Conservation (phyloP, 2,329 filamentous ascomycete genomes). For the Magnaporthiopsis incrustans region DNA sequence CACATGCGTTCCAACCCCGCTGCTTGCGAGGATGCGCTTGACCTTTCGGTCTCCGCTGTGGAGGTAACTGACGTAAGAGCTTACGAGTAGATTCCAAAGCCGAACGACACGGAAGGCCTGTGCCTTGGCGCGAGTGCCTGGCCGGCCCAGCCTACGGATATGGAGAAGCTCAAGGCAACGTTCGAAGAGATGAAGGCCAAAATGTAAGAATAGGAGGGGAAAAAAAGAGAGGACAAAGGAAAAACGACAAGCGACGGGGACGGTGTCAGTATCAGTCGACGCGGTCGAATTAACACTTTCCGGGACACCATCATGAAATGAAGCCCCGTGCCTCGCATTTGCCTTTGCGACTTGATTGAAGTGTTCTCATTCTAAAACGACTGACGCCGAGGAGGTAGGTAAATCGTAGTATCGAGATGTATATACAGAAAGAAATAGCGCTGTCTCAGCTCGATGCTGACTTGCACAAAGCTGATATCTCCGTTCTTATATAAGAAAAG, state of each 20-base stretch:
- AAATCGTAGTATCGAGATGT: not conserved
- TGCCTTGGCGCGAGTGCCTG: conserved; percentile 52
- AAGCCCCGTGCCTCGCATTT: not conserved
- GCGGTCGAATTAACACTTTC: not conserved
- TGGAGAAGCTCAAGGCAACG: conserved; percentile 73
- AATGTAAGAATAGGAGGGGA: conserved; percentile 46
- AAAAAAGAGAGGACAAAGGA: not conserved
- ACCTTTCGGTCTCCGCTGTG: not conserved
- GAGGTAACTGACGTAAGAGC: not conserved
- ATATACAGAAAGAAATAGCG: not conserved
- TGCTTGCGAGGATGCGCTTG: not conserved
- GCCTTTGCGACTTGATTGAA: not conserved
- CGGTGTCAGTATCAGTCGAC: too few relatives aligned
- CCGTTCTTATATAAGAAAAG: not conserved
- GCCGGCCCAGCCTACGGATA: conserved; percentile 68
- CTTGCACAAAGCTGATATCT: not conserved
- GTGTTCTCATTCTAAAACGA: not conserved
- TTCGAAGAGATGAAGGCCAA: conserved; percentile 81
- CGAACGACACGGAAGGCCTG: conserved; percentile 72
- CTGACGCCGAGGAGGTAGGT: not conserved
- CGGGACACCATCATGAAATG: not conserved
- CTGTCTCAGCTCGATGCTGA: not conserved
- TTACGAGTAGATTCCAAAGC: conserved; percentile 74
- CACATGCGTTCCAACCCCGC: too few relatives aligned
- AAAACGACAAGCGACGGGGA: not conserved